Conservation (phyloP, 768 basidiomycete genomes). For the Porpolomopsis calyptriformis region DNA sequence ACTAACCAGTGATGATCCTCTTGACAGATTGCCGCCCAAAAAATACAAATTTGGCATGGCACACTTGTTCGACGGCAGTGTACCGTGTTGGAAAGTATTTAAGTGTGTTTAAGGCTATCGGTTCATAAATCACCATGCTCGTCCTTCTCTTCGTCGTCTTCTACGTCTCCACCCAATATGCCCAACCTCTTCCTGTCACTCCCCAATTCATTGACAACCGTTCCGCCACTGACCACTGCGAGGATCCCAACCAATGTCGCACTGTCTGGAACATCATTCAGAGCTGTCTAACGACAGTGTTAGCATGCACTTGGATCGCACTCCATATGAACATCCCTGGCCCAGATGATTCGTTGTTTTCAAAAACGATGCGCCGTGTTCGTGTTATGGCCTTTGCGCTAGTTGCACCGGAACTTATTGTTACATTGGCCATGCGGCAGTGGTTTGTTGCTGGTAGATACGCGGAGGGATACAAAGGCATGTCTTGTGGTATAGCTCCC, state of each 20-base stretch:
- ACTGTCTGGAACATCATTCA: conserved; percentile 13
- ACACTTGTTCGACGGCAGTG: too few species aligned
- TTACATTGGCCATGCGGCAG: conserved; percentile 15
- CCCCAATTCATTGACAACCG: too few species aligned
- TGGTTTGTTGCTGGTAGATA: conserved; percentile 10
- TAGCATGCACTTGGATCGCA: conserved; percentile 17
- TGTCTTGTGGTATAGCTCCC: neutral
- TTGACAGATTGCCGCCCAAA: too few species aligned
- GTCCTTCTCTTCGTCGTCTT: too few species aligned
- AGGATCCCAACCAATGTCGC: conserved; percentile 8
- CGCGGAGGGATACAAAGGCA: neutral
- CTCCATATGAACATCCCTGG: conserved; percentile 19
- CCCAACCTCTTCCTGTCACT: too few species aligned
- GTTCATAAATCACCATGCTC: too few species aligned
- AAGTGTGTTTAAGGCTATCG: too few species aligned
- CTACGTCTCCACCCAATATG: too few species aligned
- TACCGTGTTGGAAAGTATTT: too few species aligned
- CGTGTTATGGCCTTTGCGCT: conserved; percentile 12
- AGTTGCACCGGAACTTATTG: conserved; percentile 16
- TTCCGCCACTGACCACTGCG: too few species aligned
- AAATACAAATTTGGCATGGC: too few species aligned
- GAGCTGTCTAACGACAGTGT: conserved; percentile 18
- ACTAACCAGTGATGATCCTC: too few species aligned
- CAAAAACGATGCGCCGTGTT: conserved; percentile 1
- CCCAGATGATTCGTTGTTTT: neutral